Evolutionary conservation across 768 basidiomycete genomes (phyloP), one percentile per base, ranked within the genome.

Genomic region (Leucocoprinus birnbaumii): DNA sequence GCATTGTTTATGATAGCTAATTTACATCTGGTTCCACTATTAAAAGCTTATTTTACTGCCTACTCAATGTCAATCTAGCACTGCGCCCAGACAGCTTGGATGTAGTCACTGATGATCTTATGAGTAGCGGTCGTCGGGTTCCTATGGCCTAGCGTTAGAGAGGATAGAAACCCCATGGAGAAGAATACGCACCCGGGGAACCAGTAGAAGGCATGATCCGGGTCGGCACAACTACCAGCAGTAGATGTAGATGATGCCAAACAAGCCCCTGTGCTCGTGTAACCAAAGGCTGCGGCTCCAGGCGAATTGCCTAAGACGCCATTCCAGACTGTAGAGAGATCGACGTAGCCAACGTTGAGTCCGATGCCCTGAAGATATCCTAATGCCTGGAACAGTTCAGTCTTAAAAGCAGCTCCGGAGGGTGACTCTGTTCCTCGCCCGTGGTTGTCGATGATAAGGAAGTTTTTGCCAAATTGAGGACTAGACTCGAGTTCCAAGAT

Each of bases 381-480:
- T 24, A 83, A 62, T 4, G 72, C 74, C 7, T 69, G 60, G 58
- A 77, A 82, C 31, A 81, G 55, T 2, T 68, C 60, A 44, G 74
- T 69, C 44, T 80, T 74, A 68, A 70, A 82, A 16, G 73, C 70
- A 54, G 81, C 70, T 19, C 80, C 82, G 27, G 63, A 62, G 3
- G 69, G 59, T 0, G 74, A 65, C 13, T 70, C 64, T 1, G 42
- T 63, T 9, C 82, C 81, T 10, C 72, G 74, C 7, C 80, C 81
- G 44, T 83, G 82, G 34, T 70, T 75, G 57, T 82, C 79, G 2
- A 78, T 67, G n/a, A 83, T 47, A 22, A 83, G 74, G 60, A 83
- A 74, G 47, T 76, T 71, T 50, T 72, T 71, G 3, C 76, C 80
- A 48, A 76, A 76, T 5, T 73, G 74, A 0, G 82, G 82, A 3